These are phyloP conservation scores for Sugiyamaella mastotermitis DNA, from an alignment of 805 yeast genomes.

Conservation along the genomic window DNA sequence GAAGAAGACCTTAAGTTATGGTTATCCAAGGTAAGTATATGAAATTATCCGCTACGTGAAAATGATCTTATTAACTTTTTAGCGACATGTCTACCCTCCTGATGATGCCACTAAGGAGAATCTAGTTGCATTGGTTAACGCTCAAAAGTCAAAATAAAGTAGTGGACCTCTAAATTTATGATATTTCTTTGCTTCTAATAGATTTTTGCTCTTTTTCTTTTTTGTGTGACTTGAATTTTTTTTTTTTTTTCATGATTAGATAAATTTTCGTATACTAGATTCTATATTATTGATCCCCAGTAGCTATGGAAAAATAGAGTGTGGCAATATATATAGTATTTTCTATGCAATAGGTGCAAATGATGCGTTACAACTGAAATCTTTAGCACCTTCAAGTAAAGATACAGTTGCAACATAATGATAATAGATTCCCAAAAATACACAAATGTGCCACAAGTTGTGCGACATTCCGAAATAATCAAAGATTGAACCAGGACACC, in stretches of 20 bases:
- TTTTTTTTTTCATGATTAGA: no score
- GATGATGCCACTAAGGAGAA: slow-evolving; percentile 15
- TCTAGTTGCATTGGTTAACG: slow-evolving; percentile 16
- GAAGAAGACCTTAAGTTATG: slow-evolving; percentile 14
- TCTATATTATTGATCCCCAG: no score
- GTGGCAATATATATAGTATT: no score
- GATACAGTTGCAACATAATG: slow-evolving; percentile 76
- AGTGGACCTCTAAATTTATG: no score
- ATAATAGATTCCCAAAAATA: slow-evolving; percentile 80
- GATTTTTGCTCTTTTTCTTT: no score
- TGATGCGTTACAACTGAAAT: slow-evolving; percentile 23
- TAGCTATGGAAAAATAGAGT: no score
- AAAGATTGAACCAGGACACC: slow-evolving; percentile 34
- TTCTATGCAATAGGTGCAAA: no score
- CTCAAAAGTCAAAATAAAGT: slow-evolving; percentile 4
- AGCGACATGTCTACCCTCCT: slow-evolving; percentile 21
- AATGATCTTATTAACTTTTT: neutral
- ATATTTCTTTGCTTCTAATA: no score
- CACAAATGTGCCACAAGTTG: slow-evolving; percentile 91
- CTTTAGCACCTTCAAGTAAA: slow-evolving; percentile 48
- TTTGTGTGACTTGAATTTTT: no score
- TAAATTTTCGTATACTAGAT: no score
- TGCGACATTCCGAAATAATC: slow-evolving; percentile 77
- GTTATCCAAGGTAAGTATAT: slow-evolving; percentile 18
- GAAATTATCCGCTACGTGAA: no score